phyloP scores from a whole-genome alignment of 257 asterid species.

The Cinchona pubescens region DNA sequence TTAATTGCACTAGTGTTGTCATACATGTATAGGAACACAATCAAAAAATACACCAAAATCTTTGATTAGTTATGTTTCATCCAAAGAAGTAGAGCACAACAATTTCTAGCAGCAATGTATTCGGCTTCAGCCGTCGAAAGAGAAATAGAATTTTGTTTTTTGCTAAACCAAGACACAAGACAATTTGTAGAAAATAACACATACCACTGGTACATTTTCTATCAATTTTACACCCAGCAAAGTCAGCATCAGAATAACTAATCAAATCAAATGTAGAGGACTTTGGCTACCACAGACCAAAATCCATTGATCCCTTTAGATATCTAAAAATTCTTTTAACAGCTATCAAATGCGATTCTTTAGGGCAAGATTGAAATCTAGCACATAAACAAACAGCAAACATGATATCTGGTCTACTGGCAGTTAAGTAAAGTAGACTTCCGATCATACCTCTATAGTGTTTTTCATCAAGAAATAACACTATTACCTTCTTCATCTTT shows the following conservation, averaged over 20 bases:
- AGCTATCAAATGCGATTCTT: neutral
- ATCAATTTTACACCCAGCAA: neutral
- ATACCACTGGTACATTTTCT: neutral
- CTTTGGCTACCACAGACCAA: neutral
- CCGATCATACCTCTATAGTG: no score
- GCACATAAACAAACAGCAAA: neutral
- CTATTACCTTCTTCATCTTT: neutral
- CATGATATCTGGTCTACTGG: neutral
- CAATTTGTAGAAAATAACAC: neutral
- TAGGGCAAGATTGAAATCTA: neutral
- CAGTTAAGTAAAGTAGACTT: neutral
- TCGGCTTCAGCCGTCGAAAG: neutral
- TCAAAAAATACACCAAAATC: neutral
- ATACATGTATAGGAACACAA: neutral
- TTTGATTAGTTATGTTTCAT: neutral
- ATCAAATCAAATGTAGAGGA: neutral
- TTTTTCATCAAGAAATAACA: neutral
- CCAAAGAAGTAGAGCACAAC: neutral
- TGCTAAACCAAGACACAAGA: neutral
- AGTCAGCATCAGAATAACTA: neutral
- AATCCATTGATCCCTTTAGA: neutral
- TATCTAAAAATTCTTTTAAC: neutral
- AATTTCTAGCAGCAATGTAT: neutral
- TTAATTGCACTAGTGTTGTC: neutral
- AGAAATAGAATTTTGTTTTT: neutral